Conservation (phyloP, 2,329 filamentous ascomycete genomes). For the Venturia nashicola region DNA sequence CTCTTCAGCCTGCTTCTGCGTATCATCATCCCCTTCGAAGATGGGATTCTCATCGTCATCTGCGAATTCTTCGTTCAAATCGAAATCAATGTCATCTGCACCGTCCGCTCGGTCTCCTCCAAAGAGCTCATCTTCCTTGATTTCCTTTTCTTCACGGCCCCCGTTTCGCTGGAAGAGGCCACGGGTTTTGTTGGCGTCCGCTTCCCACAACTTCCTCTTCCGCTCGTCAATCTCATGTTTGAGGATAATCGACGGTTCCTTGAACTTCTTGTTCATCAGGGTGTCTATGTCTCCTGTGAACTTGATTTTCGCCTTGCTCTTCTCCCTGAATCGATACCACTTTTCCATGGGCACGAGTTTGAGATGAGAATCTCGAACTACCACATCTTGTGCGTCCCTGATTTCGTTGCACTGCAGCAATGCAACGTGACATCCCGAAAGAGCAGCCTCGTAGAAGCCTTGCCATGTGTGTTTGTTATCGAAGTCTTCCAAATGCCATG, state of each 20-base stretch:
- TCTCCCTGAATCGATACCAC: conserved; percentile 80
- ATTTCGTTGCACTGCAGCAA: conserved; percentile 55
- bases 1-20: conserved; percentile 50
- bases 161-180: background rate
- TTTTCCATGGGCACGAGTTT: conserved; percentile 88
- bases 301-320: conserved; percentile 62
- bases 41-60: conserved; percentile 60
- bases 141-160: conserved; percentile 7
- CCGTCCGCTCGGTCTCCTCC: conserved; percentile 40
- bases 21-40: conserved; percentile 34
- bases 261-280: conserved; percentile 65
- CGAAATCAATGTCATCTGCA: conserved; percentile 54
- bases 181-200: conserved; percentile 35
- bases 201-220: conserved; percentile 38
- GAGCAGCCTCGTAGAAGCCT: conserved; percentile 76
- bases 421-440: conserved; percentile 71
- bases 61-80: conserved; percentile 61
- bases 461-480: conserved; percentile 93
- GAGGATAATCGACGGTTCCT: conserved; percentile 71
- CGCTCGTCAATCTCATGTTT: conserved; percentile 40
- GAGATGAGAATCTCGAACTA: background rate
- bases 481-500: conserved; percentile 94
- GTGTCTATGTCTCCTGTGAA: conserved; percentile 78
- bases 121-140: conserved; percentile 22
- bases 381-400: conserved; percentile 34